A percentile compares a stretch with the other conserved stretches of the same genome.
Conservation (phyloP, 2,329 filamentous ascomycete genomes). For the Fusarium pseudograminearum region DNA sequence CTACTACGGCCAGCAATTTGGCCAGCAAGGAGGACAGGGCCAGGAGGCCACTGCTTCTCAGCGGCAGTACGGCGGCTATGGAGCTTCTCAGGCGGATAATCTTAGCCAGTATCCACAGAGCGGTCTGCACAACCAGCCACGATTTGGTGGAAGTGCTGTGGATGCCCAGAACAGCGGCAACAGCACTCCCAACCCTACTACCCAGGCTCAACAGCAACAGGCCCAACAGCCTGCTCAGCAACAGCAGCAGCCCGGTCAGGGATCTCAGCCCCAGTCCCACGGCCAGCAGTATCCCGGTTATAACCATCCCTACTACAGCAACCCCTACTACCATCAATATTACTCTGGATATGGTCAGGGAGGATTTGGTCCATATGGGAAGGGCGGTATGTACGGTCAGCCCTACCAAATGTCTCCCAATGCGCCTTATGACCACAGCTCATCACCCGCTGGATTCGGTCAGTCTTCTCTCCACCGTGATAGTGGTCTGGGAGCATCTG, state of each 20-base stretch:
- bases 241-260: slow-evolving; percentile 55
- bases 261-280: slow-evolving; percentile 60
- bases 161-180: slow-evolving; percentile 89
- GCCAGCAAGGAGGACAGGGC: slow-evolving; percentile 69
- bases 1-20: slow-evolving; percentile 76
- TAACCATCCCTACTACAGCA: slow-evolving; percentile 70
- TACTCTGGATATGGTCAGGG: slow-evolving; percentile 67
- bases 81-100: slow-evolving; percentile 72
- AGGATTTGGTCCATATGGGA: slow-evolving; percentile 66
- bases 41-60: slow-evolving; percentile 78
- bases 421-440: slow-evolving; percentile 67
- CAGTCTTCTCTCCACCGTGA: slow-evolving; percentile 67
- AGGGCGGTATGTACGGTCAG: slow-evolving; percentile 67
- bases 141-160: slow-evolving; percentile 67
- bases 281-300: slow-evolving; percentile 65
- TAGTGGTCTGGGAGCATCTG: slow-evolving; percentile 60
- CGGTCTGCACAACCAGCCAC: slow-evolving; percentile 69
- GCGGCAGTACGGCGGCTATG: slow-evolving; percentile 82
- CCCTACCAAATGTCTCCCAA: slow-evolving; percentile 69
- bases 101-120: slow-evolving; percentile 80
- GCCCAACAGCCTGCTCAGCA: slow-evolving; percentile 62
- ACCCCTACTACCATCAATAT: slow-evolving; percentile 73
- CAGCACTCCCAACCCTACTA: slow-evolving; percentile 86
- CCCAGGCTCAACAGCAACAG: slow-evolving; percentile 63
- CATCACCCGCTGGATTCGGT: slow-evolving; percentile 66